Percentiles rank a stretch among this genome's conserved stretches.
phyloP scores from a whole-genome alignment of 2,329 filamentous ascomycete species.

The Amauroascus niger region DNA sequence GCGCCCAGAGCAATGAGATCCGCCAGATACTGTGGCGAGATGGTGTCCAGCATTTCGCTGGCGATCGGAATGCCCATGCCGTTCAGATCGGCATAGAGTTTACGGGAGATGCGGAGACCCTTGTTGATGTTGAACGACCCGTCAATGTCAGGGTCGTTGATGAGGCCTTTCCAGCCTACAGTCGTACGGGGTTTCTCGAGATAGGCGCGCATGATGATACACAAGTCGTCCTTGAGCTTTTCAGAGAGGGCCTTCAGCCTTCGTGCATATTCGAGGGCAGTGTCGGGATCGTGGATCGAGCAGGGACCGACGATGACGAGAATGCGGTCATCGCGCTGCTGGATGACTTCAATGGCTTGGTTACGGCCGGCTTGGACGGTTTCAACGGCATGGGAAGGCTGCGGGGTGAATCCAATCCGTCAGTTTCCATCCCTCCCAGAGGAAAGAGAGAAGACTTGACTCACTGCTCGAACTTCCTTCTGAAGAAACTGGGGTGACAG shows the following conservation, averaged over 20 bases:
- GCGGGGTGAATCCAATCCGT: not conserved
- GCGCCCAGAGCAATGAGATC: constrained; percentile 93
- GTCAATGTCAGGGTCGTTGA: constrained; percentile 98
- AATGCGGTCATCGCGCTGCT: constrained; percentile 67
- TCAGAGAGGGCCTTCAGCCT: constrained; percentile 67
- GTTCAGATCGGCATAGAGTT: constrained; percentile 88
- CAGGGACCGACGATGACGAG: constrained; percentile 92
- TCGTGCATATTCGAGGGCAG: constrained; percentile 78
- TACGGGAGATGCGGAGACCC: constrained; percentile 80
- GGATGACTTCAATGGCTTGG: constrained; percentile 63
- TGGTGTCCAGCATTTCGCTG: constrained; percentile 96
- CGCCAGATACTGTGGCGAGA: constrained; percentile 93
- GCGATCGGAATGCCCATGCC: constrained; percentile 84
- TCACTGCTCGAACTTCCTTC: constrained; percentile 63
- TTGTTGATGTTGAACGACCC: constrained; percentile 99
- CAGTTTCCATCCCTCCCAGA: no score
- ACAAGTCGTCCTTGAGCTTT: constrained; percentile 71
- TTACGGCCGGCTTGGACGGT: constrained; percentile 38
- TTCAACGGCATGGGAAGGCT: constrained; percentile 34
- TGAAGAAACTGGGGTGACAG: constrained; percentile 81
- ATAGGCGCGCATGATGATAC: constrained; percentile 96
- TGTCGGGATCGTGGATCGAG: constrained; percentile 88
- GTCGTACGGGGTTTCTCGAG: constrained; percentile 98
- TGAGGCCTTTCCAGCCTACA: constrained; percentile 97
- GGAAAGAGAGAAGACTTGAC: no score